Base-by-base conservation (phyloP, 352 stramenopile species). In the Albugo candida region DNA sequence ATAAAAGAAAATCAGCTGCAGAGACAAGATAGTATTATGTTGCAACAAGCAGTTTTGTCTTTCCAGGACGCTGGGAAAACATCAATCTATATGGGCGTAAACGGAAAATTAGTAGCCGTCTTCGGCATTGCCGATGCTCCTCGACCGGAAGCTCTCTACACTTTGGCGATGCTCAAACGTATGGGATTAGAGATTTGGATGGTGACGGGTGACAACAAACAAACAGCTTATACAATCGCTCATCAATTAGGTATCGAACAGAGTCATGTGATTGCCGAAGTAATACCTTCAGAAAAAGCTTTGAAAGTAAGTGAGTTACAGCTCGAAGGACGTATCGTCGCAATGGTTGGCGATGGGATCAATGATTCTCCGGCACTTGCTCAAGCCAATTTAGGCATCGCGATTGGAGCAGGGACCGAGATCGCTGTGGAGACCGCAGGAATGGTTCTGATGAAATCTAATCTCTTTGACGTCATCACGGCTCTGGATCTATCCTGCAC, bases 291-390 rank as follows among this genome's bases (percentile, higher is more conserved):
- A 12, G 78, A 95, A 49, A 99, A 99, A 65, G 60, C 93, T 21
- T 74, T 79, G 21, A 93, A 88, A 54, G 79, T 98, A 14, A 89
- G 88, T 63, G 60, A 81, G 41, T 69, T 98, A 13, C 88, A 97
- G 59, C 80, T 55, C 44, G 56, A 71, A 37, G 92, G 88, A 10
- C 70, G 81, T 36, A 53, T 75, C 17, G 93, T 98, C 36, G 91
- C 85, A 4, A 97, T 99, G 88, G 85, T 98, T 16, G 93, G 93
- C 6, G 94, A 98, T 58, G 94, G 93, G 24, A 93, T 99, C 56
- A 99, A 99, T 63, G 96, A 99, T 64, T 96, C 92, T 14, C 94
- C 95, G 27, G 95, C 95, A 11, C 60, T 99, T 18, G 93, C 93
- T 2, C 81, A 97, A 67, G 93, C 95, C 4, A 82, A 99, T 60